These are phyloP conservation scores for Beauveria australis DNA, from an alignment of 2,329 filamentous ascomycete species.

Conservation along the genomic window DNA sequence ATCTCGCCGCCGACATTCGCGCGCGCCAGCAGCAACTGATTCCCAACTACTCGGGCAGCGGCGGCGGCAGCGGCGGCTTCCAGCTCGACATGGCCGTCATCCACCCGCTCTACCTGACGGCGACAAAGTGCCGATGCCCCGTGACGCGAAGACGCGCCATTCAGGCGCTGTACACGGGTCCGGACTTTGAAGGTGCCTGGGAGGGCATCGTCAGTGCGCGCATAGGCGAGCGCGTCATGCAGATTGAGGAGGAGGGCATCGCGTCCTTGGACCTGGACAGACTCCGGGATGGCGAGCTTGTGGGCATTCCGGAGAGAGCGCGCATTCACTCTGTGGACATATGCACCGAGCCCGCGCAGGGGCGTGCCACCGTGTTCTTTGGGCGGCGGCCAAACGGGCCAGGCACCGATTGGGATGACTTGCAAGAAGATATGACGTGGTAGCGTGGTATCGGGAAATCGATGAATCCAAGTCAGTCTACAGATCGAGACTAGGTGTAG, in stretches of 20 bases:
- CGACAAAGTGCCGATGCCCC: conserved; percentile 14
- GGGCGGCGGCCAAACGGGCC: conserved; percentile 1
- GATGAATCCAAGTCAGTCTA: fast-evolving
- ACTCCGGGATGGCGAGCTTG: conserved; percentile 13
- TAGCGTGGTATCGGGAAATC: background rate
- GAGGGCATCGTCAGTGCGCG: conserved; percentile 9
- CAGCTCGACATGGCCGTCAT: conserved; percentile 14
- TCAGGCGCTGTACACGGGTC: conserved; percentile 2
- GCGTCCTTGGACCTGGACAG: conserved; percentile 1
- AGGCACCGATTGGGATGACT: background rate
- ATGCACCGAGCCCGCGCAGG: conserved; percentile 1
- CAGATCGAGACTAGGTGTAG: no score
- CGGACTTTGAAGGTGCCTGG: conserved; percentile 11
- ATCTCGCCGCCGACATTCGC: conserved; percentile 6
- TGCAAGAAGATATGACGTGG: conserved; percentile 6
- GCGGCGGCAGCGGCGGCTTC: conserved; percentile 1
- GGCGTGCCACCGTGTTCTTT: conserved; percentile 4
- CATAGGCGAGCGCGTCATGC: conserved; percentile 10
- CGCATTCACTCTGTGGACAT: conserved; percentile 11
- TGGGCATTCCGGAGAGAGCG: conserved; percentile 11
- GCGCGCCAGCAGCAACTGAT: background rate
- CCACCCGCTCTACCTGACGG: conserved; percentile 13
- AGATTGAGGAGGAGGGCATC: conserved; percentile 12
- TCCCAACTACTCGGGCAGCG: background rate
- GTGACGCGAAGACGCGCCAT: conserved; percentile 12